Conservation (phyloP, 2,329 filamentous ascomycete genomes). For the Raffaelea albimanens region DNA sequence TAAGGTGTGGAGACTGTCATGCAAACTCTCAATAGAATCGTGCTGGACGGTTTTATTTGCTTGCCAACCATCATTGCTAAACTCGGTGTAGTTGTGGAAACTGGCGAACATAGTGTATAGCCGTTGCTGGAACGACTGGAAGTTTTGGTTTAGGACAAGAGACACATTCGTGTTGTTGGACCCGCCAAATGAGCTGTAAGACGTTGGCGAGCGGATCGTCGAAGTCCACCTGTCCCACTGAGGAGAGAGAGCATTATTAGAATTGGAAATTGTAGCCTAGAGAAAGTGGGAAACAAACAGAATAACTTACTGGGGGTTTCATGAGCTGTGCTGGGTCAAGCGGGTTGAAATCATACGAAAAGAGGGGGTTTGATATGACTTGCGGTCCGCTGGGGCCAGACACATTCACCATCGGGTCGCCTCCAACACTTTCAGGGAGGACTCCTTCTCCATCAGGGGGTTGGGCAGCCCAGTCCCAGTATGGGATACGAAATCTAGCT, state of each 20-base stretch:
- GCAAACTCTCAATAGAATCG: constrained; percentile 57
- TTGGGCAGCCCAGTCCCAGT: constrained; percentile 48
- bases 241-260: no score
- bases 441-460: constrained; percentile 39
- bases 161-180: constrained; percentile 54
- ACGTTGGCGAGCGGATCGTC: constrained; percentile 48
- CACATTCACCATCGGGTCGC: constrained; percentile 32
- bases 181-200: constrained; percentile 27
- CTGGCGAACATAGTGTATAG: constrained; percentile 59
- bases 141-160: constrained; percentile 39
- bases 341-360: constrained; percentile 50
- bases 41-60: constrained; percentile 35
- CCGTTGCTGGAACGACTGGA: constrained; percentile 48
- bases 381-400: constrained; percentile 47
- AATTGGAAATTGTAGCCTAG: no score
- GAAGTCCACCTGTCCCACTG: constrained; percentile 51
- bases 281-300: neutral
- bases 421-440: constrained; percentile 37
- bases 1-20: constrained; percentile 50
- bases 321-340: constrained; percentile 49
- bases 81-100: constrained; percentile 57
- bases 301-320: constrained; percentile 43
- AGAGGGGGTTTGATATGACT: constrained; percentile 52
- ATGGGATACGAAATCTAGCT: constrained; percentile 43
- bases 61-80: constrained; percentile 61